Conservation (phyloP, 805 yeast genomes). For the Yarrowia divulgata region DNA sequence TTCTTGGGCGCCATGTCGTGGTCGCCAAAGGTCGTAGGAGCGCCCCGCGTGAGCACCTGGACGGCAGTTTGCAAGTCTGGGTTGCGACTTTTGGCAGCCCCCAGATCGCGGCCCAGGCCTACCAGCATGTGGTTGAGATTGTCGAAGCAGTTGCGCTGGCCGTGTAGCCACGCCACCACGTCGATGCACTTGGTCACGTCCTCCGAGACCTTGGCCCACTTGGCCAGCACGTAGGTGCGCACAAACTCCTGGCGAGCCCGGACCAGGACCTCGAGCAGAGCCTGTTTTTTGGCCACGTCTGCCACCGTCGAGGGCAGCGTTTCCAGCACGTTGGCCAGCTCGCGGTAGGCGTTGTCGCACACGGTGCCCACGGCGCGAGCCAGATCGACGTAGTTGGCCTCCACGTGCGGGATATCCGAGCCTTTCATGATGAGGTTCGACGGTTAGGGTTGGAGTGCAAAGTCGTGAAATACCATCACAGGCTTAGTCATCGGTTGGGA, state of each 20-base stretch:
- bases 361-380: slow-evolving; percentile 64
- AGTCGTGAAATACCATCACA: neutral
- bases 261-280: slow-evolving; percentile 72
- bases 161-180: slow-evolving; percentile 83
- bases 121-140: slow-evolving; percentile 71
- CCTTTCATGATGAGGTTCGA: slow-evolving; percentile 34
- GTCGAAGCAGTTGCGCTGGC: slow-evolving; percentile 73
- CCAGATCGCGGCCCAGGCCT: slow-evolving; percentile 69
- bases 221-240: slow-evolving; percentile 81
- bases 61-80: slow-evolving; percentile 88
- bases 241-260: slow-evolving; percentile 81
- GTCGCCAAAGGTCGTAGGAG: slow-evolving; percentile 67
- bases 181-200: slow-evolving; percentile 82
- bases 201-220: slow-evolving; percentile 82
- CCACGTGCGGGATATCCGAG: slow-evolving; percentile 67
- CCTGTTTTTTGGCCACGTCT: slow-evolving; percentile 70
- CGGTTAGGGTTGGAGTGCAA: slow-evolving; percentile 22
- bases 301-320: slow-evolving; percentile 63
- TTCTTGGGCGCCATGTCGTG: slow-evolving; percentile 57
- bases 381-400: slow-evolving; percentile 72
- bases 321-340: slow-evolving; percentile 65
- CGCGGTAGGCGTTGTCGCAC: slow-evolving; percentile 68
- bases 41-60: slow-evolving; percentile 79
- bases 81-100: slow-evolving; percentile 90
- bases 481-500: slow-evolving; percentile 15